These are phyloP conservation scores for Isabelozyma pseudorhagii DNA, from an alignment of 805 yeast genomes.

Conservation along the genomic window DNA sequence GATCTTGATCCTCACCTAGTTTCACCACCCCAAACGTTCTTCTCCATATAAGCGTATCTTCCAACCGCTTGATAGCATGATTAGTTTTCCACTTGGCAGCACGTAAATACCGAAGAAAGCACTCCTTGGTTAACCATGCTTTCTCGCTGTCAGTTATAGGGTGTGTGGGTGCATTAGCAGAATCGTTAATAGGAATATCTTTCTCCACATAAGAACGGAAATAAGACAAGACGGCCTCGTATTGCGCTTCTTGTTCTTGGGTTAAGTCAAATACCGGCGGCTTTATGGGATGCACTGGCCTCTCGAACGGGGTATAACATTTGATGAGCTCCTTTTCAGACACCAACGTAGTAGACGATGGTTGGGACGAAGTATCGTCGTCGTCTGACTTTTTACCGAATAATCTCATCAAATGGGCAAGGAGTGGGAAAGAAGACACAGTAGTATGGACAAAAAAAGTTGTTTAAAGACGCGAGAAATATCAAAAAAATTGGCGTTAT, in stretches of 20 bases:
- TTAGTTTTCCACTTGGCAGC: constrained; percentile 51
- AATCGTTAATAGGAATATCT: constrained; percentile 29
- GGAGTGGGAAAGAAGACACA: background rate
- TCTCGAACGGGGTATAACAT: constrained; percentile 37
- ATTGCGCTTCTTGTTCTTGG: constrained; percentile 28
- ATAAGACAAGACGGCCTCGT: constrained; percentile 24
- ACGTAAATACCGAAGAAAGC: constrained; percentile 48
- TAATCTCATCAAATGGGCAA: background rate
- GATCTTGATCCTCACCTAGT: constrained; percentile 24
- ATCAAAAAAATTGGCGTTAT: background rate
- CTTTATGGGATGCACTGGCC: constrained; percentile 32
- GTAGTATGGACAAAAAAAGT: background rate
- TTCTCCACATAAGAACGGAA: constrained; percentile 22
- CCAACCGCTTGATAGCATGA: constrained; percentile 42
- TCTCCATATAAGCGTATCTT: constrained; percentile 52
- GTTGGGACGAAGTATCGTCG: constrained; percentile 12
- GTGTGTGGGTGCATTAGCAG: constrained; percentile 16
- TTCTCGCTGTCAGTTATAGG: constrained; percentile 29
- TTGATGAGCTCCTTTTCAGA: constrained; percentile 22
- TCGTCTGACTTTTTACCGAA: constrained; percentile 6
- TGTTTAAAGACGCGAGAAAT: background rate
- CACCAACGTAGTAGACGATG: constrained; percentile 5
- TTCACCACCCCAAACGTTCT: constrained; percentile 47
- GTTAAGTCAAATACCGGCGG: constrained; percentile 27
- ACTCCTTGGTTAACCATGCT: constrained; percentile 51